These are phyloP conservation scores for Antitrichia curtipendula DNA, from an alignment of 225 moss, liverwort and hornwort species.

Conservation along the genomic window DNA sequence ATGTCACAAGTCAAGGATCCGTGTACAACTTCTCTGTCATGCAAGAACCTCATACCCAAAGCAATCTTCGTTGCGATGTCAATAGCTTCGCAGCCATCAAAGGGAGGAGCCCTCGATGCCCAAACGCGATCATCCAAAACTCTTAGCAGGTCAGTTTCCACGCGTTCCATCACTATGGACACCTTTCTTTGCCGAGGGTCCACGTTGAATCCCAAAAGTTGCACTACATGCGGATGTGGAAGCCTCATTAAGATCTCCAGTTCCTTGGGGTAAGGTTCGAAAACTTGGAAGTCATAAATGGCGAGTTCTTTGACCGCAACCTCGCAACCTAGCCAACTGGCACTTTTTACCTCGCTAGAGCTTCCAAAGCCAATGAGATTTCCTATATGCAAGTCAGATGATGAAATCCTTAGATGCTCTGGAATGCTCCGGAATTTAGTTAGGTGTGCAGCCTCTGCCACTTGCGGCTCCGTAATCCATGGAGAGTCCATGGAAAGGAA, in stretches of 20 bases:
- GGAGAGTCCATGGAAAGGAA: not conserved
- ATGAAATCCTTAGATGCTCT: not conserved
- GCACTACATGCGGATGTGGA: not conserved
- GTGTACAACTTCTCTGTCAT: not conserved
- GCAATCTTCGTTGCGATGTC: conserved; percentile 4
- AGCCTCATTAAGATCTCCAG: not conserved
- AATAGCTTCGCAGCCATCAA: not conserved
- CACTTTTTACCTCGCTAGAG: not conserved
- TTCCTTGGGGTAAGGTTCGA: not conserved
- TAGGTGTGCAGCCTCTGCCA: no score
- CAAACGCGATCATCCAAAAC: not conserved
- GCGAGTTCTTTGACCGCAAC: not conserved
- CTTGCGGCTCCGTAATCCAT: no score
- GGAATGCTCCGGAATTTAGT: not conserved
- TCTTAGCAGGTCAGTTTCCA: not conserved
- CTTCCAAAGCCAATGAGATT: not conserved
- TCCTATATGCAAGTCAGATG: not conserved
- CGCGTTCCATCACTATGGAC: not conserved
- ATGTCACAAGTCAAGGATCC: not conserved
- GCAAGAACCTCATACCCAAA: conserved; percentile 14
- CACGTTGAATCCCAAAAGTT: not conserved
- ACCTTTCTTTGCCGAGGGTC: not conserved
- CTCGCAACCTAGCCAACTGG: not conserved
- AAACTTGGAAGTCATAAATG: no score
- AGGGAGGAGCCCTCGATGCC: not conserved